Conservation (phyloP, 176 grass and related monocot species). For the Alloteropsis semialata region DNA sequence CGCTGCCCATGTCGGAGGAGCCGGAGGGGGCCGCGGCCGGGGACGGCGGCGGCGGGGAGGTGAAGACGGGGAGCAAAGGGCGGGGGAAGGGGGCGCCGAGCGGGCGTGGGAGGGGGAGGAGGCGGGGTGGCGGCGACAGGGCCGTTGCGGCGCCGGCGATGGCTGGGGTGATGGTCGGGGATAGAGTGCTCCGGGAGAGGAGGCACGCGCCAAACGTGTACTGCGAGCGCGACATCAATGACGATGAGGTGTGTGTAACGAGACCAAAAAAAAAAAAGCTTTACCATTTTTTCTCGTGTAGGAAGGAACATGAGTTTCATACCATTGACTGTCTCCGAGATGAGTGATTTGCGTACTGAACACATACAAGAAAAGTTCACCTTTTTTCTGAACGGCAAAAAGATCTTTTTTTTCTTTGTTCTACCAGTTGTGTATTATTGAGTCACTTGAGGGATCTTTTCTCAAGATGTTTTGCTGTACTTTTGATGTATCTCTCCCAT, state of each 20-base stretch:
- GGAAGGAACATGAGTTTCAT: not conserved
- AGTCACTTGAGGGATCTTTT: not conserved
- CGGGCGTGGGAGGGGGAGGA: not conserved
- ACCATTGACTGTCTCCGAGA: not conserved
- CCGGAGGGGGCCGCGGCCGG: not conserved
- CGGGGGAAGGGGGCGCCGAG: not conserved
- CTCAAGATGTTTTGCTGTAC: not conserved
- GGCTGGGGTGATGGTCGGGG: not conserved
- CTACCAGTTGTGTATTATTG: not conserved
- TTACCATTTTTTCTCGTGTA: not conserved
- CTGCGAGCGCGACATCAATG: not conserved
- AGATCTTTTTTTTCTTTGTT: not conserved
- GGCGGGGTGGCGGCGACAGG: not conserved
- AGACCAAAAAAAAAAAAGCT: too few relatives aligned
- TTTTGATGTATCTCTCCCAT: not conserved
- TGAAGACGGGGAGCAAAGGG: not conserved
- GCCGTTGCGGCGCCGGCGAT: not conserved
- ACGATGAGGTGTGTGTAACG: slow-evolving; percentile 15
- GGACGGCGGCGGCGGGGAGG: not conserved
- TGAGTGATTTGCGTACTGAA: not conserved
- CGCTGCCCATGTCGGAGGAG: not conserved
- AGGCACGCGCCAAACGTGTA: not conserved
- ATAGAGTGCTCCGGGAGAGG: not conserved
- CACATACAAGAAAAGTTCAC: not conserved
- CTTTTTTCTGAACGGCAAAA: not conserved